A percentile compares a stretch with the other conserved stretches of the same genome.
Conservation (phyloP, 306 rosid genomes). For the Oxytropis ochrocephala region DNA sequence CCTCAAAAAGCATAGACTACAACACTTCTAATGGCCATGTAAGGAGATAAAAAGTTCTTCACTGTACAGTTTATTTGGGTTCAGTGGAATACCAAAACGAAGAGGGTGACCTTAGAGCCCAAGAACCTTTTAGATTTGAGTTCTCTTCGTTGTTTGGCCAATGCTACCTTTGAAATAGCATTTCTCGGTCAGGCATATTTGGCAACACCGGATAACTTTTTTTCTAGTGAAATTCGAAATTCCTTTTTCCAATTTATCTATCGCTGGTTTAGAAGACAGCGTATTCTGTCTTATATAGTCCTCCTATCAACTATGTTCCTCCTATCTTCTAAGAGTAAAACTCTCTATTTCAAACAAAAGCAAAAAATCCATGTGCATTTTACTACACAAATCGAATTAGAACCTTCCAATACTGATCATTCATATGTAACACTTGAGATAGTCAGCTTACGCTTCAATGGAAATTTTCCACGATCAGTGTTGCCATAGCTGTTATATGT, state of each 20-base stretch:
- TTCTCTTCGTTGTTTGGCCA: neutral
- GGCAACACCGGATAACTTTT: neutral
- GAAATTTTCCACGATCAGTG: neutral
- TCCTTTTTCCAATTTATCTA: neutral
- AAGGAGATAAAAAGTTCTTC: neutral
- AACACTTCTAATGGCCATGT: neutral
- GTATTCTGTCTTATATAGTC: neutral
- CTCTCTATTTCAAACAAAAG: neutral
- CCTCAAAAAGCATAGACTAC: neutral
- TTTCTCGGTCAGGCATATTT: neutral
- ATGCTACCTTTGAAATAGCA: neutral
- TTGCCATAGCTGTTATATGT: neutral
- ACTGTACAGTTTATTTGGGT: neutral
- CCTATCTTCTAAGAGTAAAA: neutral
- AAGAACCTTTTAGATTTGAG: neutral
- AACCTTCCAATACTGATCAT: neutral
- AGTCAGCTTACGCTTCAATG: neutral
- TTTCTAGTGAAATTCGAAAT: neutral
- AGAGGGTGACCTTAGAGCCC: neutral
- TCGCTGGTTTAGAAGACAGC: neutral
- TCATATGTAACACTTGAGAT: neutral
- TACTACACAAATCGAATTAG: neutral
- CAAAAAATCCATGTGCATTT: neutral
- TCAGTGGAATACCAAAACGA: neutral
- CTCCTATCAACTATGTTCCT: neutral